Percentiles rank a stretch among this genome's conserved stretches.
phyloP scores from a whole-genome alignment of 129 eudicot species.

The Arctium lappa region DNA sequence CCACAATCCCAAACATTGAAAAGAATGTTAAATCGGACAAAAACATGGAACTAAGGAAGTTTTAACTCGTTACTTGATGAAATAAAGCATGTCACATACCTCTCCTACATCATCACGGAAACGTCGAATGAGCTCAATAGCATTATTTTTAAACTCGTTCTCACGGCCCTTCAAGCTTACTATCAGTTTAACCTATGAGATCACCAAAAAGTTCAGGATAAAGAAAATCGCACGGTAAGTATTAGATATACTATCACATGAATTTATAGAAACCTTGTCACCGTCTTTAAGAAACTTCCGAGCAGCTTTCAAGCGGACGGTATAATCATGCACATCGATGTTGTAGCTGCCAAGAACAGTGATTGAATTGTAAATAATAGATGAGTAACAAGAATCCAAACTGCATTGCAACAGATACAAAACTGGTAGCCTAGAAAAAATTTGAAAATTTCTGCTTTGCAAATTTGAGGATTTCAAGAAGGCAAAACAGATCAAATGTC shows the following conservation, averaged over 20 bases:
- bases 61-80: background rate
- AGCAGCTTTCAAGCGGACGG: slow-evolving; percentile 88
- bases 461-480: too few species aligned
- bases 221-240: background rate
- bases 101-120: slow-evolving; percentile 84
- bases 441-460: too few species aligned
- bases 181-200: slow-evolving; percentile 71
- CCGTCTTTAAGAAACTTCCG: slow-evolving; percentile 78
- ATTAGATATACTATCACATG: background rate
- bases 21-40: background rate
- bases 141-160: slow-evolving; percentile 70
- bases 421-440: background rate
- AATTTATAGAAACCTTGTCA: slow-evolving; percentile 62
- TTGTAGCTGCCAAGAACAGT: slow-evolving; percentile 59
- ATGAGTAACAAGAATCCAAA: background rate
- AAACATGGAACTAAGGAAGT: background rate
- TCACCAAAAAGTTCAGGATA: slow-evolving; percentile 14
- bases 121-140: slow-evolving; percentile 74
- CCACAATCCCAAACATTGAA: background rate
- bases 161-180: slow-evolving; percentile 86
- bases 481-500: too few species aligned
- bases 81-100: slow-evolving; percentile 40
- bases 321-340: slow-evolving; percentile 89
- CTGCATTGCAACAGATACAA: background rate
- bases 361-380: slow-evolving; percentile 7